Base-by-base conservation (phyloP, 2,329 filamentous ascomycete genomes). In the Fusarium coicis region DNA sequence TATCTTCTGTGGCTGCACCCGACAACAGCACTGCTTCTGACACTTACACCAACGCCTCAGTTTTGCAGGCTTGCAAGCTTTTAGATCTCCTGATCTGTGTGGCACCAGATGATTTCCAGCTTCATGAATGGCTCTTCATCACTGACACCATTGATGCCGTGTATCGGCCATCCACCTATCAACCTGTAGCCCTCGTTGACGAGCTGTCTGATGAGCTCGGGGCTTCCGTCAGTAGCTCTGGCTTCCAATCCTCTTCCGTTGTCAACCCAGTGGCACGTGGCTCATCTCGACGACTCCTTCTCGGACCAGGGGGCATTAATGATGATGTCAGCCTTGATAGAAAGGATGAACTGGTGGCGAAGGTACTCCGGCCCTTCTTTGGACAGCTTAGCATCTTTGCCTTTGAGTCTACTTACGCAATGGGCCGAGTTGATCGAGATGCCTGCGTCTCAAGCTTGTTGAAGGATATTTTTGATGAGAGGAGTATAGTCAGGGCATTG, bases 61-160 rank as follows among this genome's bases (percentile, higher is more conserved):
- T 98, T 21, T 84, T 99, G 7, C 96, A 99, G 81, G 95, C 95
- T 1, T 98, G 95, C 84, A 99, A 98, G 80, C 87, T 99, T 7
- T 88, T 99, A 7, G 96, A 99, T 78, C 86, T 95, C 26, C 86
- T 99, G n/a, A 88, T 98, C 19, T 92, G 94, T 47, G 87, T 95
- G 12, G 92, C 93, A 9, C 96, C 95, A 0, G 96, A 99, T 75
- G 96, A 99, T 80, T 99, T 98, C 83, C 96, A 98, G 81, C 89
- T 98, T n/a, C 93, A 97, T 78, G 94, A 98, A 84, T 99, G 96
- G 96, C 89, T 98, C 8, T 99, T 97, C 81, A 92, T 99, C 62
- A 97, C 95, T 4, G 96, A 99, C 82, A 98, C 96, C 19, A 95
- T 98, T 73, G 96, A 99, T 77, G 95, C 96, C 2, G 93, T 99